Percentiles rank a stretch among this genome's conserved stretches.
Conservation (phyloP, 2,329 filamentous ascomycete species). For the Colletotrichum tanaceti region DNA sequence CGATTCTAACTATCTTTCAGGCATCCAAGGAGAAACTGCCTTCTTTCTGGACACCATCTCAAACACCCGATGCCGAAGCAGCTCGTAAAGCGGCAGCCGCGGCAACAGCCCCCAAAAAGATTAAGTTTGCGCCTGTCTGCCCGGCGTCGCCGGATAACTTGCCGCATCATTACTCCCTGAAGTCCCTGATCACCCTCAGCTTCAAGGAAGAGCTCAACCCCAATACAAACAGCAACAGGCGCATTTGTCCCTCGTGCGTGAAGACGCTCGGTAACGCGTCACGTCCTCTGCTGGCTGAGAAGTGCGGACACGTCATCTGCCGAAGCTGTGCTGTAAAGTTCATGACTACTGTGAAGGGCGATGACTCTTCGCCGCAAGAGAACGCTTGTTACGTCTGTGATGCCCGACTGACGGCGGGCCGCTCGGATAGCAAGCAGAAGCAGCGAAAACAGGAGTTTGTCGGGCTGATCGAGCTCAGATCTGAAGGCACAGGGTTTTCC, state of each 20-base stretch:
- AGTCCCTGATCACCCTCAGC: constrained; percentile 78
- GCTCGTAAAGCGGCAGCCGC: constrained; percentile 36
- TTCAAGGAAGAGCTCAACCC: constrained; percentile 77
- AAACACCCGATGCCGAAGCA: constrained; percentile 70
- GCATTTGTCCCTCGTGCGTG: constrained; percentile 84
- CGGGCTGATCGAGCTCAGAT: constrained; percentile 82
- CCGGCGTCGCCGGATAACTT: constrained; percentile 76
- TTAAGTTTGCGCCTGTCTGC: constrained; percentile 78
- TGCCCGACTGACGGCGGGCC: constrained; percentile 71
- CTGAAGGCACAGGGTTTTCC: constrained; percentile 93
- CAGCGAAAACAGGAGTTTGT: constrained; percentile 67
- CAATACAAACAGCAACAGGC: constrained; percentile 56
- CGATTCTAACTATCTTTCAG: constrained; percentile 30
- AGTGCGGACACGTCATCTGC: constrained; percentile 93
- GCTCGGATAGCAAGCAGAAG: constrained; percentile 56
- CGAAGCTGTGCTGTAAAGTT: constrained; percentile 87
- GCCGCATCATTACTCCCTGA: constrained; percentile 81
- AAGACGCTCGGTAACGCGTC: constrained; percentile 85
- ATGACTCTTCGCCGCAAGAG: constrained; percentile 53
- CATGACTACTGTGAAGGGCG: constrained; percentile 68
- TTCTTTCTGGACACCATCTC: constrained; percentile 92
- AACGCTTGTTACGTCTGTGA: constrained; percentile 90
- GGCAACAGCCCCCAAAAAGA: constrained; percentile 58
- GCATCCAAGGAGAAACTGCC: constrained; percentile 63
- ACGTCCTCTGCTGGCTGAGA: constrained; percentile 83